Conservation (phyloP, 768 basidiomycete genomes). For the Lactarius evosmus region DNA sequence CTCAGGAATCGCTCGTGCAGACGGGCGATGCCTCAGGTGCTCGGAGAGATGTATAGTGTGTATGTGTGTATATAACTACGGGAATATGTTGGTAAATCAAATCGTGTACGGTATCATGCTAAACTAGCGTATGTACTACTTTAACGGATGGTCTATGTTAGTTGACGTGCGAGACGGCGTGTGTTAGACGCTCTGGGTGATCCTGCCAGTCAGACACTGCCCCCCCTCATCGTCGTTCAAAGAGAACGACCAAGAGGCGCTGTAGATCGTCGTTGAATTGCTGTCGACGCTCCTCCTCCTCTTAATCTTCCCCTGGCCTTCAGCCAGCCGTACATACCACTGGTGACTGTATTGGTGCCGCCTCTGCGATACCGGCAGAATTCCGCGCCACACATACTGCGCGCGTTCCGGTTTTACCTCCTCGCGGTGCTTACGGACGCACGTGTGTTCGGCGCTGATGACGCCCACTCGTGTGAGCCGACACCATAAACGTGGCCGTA, state of each 20-base stretch:
- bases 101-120: too few relatives aligned
- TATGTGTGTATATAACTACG: too few relatives aligned
- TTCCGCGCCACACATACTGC: constrained; percentile 74
- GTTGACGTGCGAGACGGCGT: too few relatives aligned
- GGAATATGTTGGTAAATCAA: too few relatives aligned
- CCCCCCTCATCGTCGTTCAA: not conserved
- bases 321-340: constrained; percentile 68
- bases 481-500: constrained; percentile 60
- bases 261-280: constrained; percentile 44
- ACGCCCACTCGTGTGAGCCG: constrained; percentile 72
- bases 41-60: too few relatives aligned
- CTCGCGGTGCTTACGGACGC: constrained; percentile 65
- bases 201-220: too few relatives aligned
- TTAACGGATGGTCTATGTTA: too few relatives aligned
- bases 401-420: constrained; percentile 83
- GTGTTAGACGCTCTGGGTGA: too few relatives aligned
- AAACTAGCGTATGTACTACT: too few relatives aligned
- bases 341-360: constrained; percentile 66
- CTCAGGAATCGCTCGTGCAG: too few relatives aligned
- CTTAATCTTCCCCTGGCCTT: constrained; percentile 67
- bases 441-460: constrained; percentile 47
- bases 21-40: too few relatives aligned
- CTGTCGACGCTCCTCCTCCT: constrained; percentile 52
- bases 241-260: constrained; percentile 9
- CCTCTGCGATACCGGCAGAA: constrained; percentile 68